A percentile compares a stretch with the other conserved stretches of the same genome.
Evolutionary conservation across 805 yeast genomes (phyloP).

Genomic region (Vanderwaltozyma tropicalis): DNA sequence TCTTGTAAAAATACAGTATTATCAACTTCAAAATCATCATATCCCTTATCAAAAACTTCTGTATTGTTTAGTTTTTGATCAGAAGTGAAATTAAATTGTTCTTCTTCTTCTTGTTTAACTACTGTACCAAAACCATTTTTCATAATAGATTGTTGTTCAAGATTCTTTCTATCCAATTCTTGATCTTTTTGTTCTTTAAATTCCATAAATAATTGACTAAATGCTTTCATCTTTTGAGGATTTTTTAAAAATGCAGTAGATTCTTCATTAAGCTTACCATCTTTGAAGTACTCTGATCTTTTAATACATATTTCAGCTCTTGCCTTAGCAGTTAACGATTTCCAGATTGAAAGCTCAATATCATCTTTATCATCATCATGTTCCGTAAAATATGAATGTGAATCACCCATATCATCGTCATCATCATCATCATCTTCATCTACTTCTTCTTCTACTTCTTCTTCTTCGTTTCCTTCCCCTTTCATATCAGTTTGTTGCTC

Average conservation of each 20-base stretch:
- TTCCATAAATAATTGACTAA: constrained; percentile 27
- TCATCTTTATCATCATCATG: constrained; percentile 56
- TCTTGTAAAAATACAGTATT: constrained; percentile 65
- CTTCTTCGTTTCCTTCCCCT: constrained; percentile 37
- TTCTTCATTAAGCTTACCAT: constrained; percentile 47
- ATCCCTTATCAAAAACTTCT: constrained; percentile 29
- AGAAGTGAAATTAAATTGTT: constrained; percentile 6
- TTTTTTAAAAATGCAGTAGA: constrained; percentile 62
- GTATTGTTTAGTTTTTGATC: constrained; percentile 5
- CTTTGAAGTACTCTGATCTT: constrained; percentile 57
- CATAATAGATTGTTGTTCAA: constrained; percentile 30
- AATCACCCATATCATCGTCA: constrained; percentile 35
- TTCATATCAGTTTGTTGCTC: constrained; percentile 30
- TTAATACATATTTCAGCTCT: constrained; percentile 65
- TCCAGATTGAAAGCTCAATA: constrained; percentile 75
- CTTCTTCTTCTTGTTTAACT: constrained; percentile 27
- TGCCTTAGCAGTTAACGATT: constrained; percentile 65
- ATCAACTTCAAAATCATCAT: constrained; percentile 37
- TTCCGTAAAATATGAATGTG: constrained; percentile 35
- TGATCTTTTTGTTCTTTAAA: constrained; percentile 23
- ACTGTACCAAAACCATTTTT: constrained; percentile 29
- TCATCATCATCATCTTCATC: constrained; percentile 34
- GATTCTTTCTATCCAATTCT: constrained; percentile 18
- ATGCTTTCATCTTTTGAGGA: constrained; percentile 56
- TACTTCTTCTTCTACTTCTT: constrained; percentile 29